phyloP scores from a whole-genome alignment of 768 basidiomycete genomes.

The Boletus pseudo-olivaceus region DNA sequence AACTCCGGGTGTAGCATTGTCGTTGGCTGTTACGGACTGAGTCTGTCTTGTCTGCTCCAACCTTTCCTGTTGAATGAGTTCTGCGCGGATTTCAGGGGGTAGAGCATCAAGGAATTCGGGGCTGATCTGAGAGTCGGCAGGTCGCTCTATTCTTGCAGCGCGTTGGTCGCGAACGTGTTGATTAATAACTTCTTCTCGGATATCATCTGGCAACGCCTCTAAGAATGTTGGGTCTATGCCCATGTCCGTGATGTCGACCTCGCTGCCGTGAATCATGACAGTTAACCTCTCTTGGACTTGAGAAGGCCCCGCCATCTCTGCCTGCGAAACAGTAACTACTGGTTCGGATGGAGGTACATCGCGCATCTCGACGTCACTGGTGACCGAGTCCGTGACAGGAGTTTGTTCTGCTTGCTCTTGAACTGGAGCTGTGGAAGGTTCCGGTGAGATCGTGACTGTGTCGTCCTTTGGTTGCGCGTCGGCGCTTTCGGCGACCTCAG shows the following conservation, averaged over 20 bases:
- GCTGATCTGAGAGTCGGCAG: constrained; percentile 85
- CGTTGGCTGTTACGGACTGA: constrained; percentile 30
- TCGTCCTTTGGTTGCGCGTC: constrained; percentile 14
- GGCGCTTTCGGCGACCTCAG: constrained; percentile 32
- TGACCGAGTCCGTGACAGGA: constrained; percentile 32
- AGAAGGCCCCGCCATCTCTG: constrained; percentile 30
- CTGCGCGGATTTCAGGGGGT: constrained; percentile 93
- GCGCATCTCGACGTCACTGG: constrained; percentile 49
- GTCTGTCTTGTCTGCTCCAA: constrained; percentile 70
- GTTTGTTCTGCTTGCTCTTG: constrained; percentile 14
- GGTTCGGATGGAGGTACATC: constrained; percentile 33
- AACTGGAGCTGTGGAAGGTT: constrained; percentile 6
- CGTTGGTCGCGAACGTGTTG: constrained; percentile 94
- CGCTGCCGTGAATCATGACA: constrained; percentile 86
- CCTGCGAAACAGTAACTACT: constrained; percentile 13
- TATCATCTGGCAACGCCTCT: constrained; percentile 96
- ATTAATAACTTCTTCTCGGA: constrained; percentile 96
- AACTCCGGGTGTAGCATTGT: constrained; percentile 31
- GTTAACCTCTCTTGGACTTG: constrained; percentile 64
- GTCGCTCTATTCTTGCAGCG: constrained; percentile 69
- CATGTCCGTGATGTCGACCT: constrained; percentile 96
- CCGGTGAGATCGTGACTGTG: constrained; percentile 10
- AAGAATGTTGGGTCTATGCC: constrained; percentile 98
- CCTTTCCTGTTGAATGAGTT: constrained; percentile 94
- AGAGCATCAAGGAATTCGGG: constrained; percentile 94